A percentile compares a stretch with the other conserved stretches of the same genome.
Conservation (phyloP, 2,329 filamentous ascomycete genomes). For the Microascus cirrosus region DNA sequence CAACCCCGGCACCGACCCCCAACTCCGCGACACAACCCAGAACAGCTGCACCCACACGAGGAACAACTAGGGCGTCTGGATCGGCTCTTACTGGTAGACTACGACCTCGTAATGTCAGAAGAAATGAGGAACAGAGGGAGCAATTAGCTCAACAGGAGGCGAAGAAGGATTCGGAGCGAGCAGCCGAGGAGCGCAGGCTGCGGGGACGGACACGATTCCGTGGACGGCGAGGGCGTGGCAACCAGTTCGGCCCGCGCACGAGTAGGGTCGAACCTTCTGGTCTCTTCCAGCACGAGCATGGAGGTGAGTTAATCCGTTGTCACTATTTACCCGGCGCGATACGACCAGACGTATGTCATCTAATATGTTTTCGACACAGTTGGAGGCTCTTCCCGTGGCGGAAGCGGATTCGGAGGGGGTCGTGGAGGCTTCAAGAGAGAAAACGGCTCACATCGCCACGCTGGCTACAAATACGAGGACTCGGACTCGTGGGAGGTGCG, state of each 20-base stretch:
- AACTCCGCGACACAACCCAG: not conserved
- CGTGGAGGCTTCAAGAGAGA: slow-evolving; percentile 13
- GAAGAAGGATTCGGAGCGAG: slow-evolving; percentile 27
- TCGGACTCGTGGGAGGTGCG: slow-evolving; percentile 27
- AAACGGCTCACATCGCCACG: slow-evolving; percentile 14
- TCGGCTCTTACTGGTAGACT: slow-evolving; percentile 25
- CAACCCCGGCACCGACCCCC: not conserved
- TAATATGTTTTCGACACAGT: not conserved
- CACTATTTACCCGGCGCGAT: not conserved
- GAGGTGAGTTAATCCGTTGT: not conserved
- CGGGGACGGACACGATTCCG: slow-evolving; percentile 26
- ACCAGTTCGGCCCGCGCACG: slow-evolving; percentile 22
- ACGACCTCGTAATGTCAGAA: slow-evolving; percentile 33
- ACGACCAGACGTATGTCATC: not conserved
- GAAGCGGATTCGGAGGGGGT: slow-evolving; percentile 13
- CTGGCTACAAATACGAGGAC: slow-evolving; percentile 10
- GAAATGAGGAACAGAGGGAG: slow-evolving; percentile 38
- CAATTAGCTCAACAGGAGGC: slow-evolving; percentile 31
- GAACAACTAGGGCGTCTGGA: slow-evolving; percentile 9
- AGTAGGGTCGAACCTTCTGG: slow-evolving; percentile 17
- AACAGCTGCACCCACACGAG: not conserved
- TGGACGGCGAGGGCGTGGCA: slow-evolving; percentile 30
- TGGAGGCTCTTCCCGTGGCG: not conserved
- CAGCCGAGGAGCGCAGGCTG: slow-evolving; percentile 25
- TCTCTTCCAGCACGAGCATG: not conserved